Evolutionary conservation across 164 flowering plant genomes (phyloP).

Genomic region (Vitis cinerea): DNA sequence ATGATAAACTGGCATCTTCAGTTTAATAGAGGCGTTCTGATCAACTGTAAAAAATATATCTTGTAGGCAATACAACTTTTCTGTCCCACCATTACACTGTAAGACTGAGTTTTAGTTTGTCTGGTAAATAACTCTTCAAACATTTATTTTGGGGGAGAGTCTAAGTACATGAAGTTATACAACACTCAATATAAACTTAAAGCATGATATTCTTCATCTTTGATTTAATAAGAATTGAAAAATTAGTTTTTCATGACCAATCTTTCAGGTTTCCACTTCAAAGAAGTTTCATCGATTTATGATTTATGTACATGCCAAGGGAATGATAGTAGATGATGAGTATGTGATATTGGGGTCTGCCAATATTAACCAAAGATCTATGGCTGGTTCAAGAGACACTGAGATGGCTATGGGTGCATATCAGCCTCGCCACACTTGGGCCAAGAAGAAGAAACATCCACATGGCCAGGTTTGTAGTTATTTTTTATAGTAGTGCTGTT

Average conservation of each 20-base stretch:
- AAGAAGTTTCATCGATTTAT: slow-evolving; percentile 50
- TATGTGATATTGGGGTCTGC: slow-evolving; percentile 70
- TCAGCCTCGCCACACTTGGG: slow-evolving; percentile 61
- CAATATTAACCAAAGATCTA: slow-evolving; percentile 63
- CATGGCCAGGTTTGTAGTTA: slow-evolving; percentile 48
- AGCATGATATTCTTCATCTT: background rate
- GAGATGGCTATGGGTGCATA: slow-evolving; percentile 78
- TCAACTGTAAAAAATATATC: too few relatives aligned
- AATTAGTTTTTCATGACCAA: background rate
- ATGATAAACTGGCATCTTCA: too few relatives aligned
- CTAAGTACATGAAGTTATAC: too few relatives aligned
- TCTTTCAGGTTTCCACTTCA: slow-evolving; percentile 41
- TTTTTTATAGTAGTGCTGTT: background rate
- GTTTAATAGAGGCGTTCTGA: too few relatives aligned
- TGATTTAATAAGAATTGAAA: background rate
- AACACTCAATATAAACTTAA: background rate
- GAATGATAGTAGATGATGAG: slow-evolving; percentile 74
- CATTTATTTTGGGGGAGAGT: too few relatives aligned
- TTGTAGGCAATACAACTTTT: too few relatives aligned
- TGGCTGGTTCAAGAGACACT: slow-evolving; percentile 75
- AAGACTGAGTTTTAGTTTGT: too few relatives aligned
- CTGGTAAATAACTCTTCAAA: too few relatives aligned
- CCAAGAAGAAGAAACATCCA: slow-evolving; percentile 38
- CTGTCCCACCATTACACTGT: too few relatives aligned
- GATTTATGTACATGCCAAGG: slow-evolving; percentile 75